Percentiles rank a stretch among this genome's conserved stretches.
Conservation (phyloP, 2,329 filamentous ascomycete genomes). For the Beauveria pseudobassiana region DNA sequence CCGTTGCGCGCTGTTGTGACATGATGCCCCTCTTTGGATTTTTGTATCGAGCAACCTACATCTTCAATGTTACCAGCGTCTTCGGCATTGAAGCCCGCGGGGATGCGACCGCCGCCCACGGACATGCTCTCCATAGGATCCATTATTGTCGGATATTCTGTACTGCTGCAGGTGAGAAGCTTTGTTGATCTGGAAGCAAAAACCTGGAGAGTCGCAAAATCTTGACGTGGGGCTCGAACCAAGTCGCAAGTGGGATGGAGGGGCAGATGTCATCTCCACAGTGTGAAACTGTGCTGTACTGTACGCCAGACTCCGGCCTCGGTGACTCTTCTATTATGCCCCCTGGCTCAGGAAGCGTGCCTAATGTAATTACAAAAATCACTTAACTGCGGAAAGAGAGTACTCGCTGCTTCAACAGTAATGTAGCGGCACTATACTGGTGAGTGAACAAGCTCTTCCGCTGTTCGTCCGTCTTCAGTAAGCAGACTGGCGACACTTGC, state of each 20-base stretch:
- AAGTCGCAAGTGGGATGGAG: conserved; percentile 6
- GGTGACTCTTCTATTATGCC: too few species aligned
- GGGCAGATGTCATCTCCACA: conserved; percentile 2
- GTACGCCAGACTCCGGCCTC: neutral
- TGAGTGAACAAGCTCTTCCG: too few species aligned
- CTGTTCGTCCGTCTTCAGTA: too few species aligned
- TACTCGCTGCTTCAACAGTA: too few species aligned
- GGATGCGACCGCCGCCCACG: conserved; percentile 24
- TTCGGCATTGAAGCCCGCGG: conserved; percentile 54
- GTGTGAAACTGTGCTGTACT: neutral
- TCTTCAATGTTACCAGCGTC: conserved; percentile 48
- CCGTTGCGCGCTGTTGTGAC: conserved; percentile 5
- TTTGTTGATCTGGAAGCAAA: neutral
- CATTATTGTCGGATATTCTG: conserved; percentile 20
- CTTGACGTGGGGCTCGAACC: conserved; percentile 10
- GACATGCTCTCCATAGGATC: conserved; percentile 34
- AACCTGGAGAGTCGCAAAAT: conserved; percentile 2
- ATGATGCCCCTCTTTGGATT: neutral
- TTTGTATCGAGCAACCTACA: conserved; percentile 32
- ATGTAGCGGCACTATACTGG: too few species aligned
- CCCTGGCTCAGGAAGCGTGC: too few species aligned
- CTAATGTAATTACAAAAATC: too few species aligned
- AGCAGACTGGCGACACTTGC: too few species aligned
- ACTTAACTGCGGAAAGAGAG: too few species aligned
- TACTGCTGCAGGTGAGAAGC: neutral